A percentile compares a stretch with the other conserved stretches of the same genome.
Evolutionary conservation across 2,329 filamentous ascomycete species (phyloP).

Genomic region (Hortaea sp.): DNA sequence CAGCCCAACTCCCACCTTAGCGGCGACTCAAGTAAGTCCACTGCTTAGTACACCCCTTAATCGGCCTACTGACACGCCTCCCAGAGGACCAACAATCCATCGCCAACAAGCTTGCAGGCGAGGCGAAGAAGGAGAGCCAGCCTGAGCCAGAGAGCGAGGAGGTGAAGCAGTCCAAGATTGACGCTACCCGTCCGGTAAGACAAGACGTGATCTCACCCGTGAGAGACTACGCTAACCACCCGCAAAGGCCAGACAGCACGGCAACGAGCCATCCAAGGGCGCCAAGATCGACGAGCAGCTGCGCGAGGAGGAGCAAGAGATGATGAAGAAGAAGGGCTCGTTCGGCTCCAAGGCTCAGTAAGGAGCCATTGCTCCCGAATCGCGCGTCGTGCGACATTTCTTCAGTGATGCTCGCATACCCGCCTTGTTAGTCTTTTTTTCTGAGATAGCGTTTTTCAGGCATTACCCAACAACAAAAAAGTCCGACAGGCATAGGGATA

Average conservation of each 20-base stretch:
- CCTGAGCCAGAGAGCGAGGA: constrained; percentile 31
- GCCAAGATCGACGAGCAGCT: constrained; percentile 63
- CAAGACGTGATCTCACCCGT: neutral
- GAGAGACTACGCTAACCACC: no score
- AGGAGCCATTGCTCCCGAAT: neutral
- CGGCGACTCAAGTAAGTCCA: constrained; percentile 58
- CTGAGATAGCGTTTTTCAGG: no score
- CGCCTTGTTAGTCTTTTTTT: no score
- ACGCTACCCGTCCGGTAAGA: constrained; percentile 43
- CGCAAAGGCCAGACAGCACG: constrained; percentile 50
- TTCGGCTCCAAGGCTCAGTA: constrained; percentile 22
- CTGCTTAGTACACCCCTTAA: neutral
- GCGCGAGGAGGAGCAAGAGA: constrained; percentile 56
- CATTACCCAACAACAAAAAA: no score
- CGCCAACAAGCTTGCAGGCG: constrained; percentile 59
- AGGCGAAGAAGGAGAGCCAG: constrained; percentile 43
- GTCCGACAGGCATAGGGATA: no score
- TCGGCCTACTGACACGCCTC: neutral
- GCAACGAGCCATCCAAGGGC: constrained; percentile 63
- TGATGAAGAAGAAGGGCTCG: constrained; percentile 51
- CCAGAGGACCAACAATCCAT: constrained; percentile 62
- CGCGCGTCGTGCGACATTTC: no score
- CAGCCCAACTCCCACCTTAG: constrained; percentile 56
- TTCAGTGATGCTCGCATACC: no score
- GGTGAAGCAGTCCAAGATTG: constrained; percentile 39